These are phyloP conservation scores for Xylaria sp. DNA, from an alignment of 2,329 filamentous ascomycete genomes.

Conservation along the genomic window DNA sequence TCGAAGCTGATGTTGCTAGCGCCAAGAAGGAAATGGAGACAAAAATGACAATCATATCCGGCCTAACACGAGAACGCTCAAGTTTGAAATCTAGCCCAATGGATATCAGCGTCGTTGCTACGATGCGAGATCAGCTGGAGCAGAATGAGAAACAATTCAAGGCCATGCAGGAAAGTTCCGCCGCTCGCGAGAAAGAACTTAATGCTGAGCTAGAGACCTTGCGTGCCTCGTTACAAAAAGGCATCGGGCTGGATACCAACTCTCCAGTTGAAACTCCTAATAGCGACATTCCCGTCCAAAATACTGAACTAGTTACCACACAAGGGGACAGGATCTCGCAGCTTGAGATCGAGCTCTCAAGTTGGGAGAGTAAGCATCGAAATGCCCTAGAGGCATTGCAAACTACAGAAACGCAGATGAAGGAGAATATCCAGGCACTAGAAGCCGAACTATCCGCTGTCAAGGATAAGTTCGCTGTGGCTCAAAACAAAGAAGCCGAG, in stretches of 20 bases:
- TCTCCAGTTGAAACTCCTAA: conserved; percentile 44
- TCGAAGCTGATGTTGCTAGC: conserved; percentile 84
- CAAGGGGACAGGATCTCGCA: conserved; percentile 70
- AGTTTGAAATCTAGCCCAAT: conserved; percentile 86
- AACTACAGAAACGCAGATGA: conserved; percentile 77
- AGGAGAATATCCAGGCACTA: conserved; percentile 77
- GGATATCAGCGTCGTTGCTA: conserved; percentile 90
- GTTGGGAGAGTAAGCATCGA: conserved; percentile 82
- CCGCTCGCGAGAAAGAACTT: conserved; percentile 79
- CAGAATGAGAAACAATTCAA: conserved; percentile 85
- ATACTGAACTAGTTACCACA: conserved; percentile 50
- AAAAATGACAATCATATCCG: conserved; percentile 96
- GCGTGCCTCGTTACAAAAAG: conserved; percentile 63
- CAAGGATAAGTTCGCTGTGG: conserved; percentile 61
- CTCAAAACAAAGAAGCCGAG: conserved; percentile 54
- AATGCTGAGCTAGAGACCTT: conserved; percentile 76
- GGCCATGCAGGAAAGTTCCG: conserved; percentile 77
- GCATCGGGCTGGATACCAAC: conserved; percentile 38
- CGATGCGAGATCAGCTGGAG: conserved; percentile 87
- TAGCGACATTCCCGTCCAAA: conserved; percentile 47
- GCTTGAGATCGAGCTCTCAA: conserved; percentile 76
- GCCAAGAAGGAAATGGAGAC: conserved; percentile 96
- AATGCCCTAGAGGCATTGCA: conserved; percentile 76
- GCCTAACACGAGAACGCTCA: conserved; percentile 90
- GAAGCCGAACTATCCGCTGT: conserved; percentile 69